These are phyloP conservation scores for Saxophila tyrrhenica DNA, from an alignment of 495 filamentous ascomycete species.

Conservation along the genomic window DNA sequence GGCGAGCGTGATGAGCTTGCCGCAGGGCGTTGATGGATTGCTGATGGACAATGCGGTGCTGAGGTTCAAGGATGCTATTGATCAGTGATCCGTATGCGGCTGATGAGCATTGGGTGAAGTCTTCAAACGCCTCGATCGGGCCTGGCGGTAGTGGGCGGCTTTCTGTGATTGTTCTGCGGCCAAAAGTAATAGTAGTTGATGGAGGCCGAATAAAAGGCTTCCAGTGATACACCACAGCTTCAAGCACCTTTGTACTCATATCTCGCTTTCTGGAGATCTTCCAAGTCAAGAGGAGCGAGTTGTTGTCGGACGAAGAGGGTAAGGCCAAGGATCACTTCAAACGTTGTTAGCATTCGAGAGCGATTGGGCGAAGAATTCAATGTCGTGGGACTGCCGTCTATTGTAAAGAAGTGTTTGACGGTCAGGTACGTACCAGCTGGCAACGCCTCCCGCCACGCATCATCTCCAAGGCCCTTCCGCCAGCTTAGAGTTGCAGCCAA, in stretches of 20 bases:
- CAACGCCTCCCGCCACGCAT: constrained; percentile 20
- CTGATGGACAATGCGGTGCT: constrained; percentile 76
- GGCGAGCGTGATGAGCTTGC: constrained; percentile 33
- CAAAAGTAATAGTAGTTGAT: no score
- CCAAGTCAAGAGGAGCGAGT: constrained; percentile 46
- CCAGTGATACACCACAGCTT: neutral
- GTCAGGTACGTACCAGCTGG: constrained; percentile 17
- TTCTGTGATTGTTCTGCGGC: neutral
- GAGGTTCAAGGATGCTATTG: constrained; percentile 86
- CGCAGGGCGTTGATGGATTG: constrained; percentile 71
- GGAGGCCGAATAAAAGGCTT: neutral
- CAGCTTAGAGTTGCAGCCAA: constrained; percentile 10
- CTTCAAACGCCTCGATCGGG: neutral
- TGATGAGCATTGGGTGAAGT: neutral
- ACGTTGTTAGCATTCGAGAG: neutral
- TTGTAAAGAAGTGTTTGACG: neutral
- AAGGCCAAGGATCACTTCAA: constrained; percentile 34
- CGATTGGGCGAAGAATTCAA: constrained; percentile 4
- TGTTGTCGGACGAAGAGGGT: constrained; percentile 39
- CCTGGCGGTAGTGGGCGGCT: neutral
- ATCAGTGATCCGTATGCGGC: constrained; percentile 60
- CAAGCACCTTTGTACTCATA: constrained; percentile 53
- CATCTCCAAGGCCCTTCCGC: constrained; percentile 6
- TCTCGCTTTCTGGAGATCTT: constrained; percentile 41
- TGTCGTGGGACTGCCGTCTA: no score